A percentile compares a stretch with the other conserved stretches of the same genome.
Conservation (phyloP, 2,329 filamentous ascomycete species). For the Xylariaceae sp. region DNA sequence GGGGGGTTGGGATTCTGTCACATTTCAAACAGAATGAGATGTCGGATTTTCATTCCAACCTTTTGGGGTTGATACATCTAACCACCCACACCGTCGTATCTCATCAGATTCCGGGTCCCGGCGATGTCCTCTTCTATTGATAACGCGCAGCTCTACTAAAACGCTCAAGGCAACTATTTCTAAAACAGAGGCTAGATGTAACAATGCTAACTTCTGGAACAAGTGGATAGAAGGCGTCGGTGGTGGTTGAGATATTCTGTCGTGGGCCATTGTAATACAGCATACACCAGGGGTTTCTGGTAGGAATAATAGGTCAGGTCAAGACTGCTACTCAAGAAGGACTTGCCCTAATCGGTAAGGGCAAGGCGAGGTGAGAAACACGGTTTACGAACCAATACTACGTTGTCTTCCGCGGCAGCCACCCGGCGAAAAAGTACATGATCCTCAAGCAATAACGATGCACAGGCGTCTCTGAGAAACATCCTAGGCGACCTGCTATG, state of each 20-base stretch:
- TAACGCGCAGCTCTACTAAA: not conserved
- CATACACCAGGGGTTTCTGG: not conserved
- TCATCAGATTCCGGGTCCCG: slow-evolving; percentile 4
- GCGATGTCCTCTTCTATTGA: slow-evolving; percentile 1
- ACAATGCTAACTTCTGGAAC: slow-evolving; percentile 3
- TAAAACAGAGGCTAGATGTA: not conserved
- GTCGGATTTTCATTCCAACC: slow-evolving; percentile 5
- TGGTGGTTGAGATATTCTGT: not conserved
- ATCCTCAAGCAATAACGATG: slow-evolving; percentile 10
- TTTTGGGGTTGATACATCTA: not conserved
- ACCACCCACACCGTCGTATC: slow-evolving; percentile 5
- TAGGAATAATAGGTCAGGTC: slow-evolving; percentile 10
- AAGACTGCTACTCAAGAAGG: slow-evolving; percentile 9
- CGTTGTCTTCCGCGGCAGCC: slow-evolving; percentile 12
- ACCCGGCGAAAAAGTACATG: slow-evolving; percentile 13
- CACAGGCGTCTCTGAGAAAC: not conserved
- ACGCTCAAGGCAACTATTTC: not conserved
- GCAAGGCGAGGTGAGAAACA: slow-evolving; percentile 4
- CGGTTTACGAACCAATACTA: slow-evolving; percentile 14
- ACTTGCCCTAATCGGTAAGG: slow-evolving; percentile 14
- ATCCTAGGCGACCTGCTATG: not conserved
- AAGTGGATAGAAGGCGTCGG: not conserved
- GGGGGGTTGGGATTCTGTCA: slow-evolving; percentile 15
- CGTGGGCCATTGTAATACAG: slow-evolving; percentile 1
- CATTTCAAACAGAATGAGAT: slow-evolving; percentile 16